Base-by-base conservation (phyloP, 768 basidiomycete genomes). In the Ramaria sp. region DNA sequence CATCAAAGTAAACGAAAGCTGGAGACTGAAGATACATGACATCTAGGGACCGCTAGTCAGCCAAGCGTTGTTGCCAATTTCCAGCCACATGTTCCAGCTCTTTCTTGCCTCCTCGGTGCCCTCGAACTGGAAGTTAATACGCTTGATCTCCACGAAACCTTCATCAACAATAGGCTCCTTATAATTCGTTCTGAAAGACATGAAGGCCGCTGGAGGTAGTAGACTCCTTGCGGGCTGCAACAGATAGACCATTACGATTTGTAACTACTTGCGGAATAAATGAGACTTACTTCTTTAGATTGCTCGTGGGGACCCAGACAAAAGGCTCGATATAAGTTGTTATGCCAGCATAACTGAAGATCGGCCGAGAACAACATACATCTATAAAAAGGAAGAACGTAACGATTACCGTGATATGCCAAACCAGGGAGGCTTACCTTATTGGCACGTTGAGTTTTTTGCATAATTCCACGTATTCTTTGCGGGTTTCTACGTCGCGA, bases 291-390 rank as follows among this genome's bases (percentile, higher is more conserved):
- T 33, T 49, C 34, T 30, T 41, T n/a, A 19, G 42, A 1, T 45
- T 46, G 22, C 24, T 33, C n/a, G 17, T 17, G 33, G 45, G 1
- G 66, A 59, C 11, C 63, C 68, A 51, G 51, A 6, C 62, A 63
- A 47, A 63, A 88, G 38, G 90, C 82, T 31, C 94, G 81, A 66
- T 95, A 96, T 7, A 93, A 69, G 64, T 94, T 94, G 67, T 97
- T 96, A 69, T 97, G 95, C 84, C 84, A 88, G 2, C 90, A 90
- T 7, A 95, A 76, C 47, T 91, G 87, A n/a, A 81, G 63, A 9
- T 86, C 79, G 45, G 83, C 87, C 9, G 80, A 73, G 63, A 96
- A 95, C 27, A 78, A 61, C 66, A 94, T 80, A 65, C 89, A 88
- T 54, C 89, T 88, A 50, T 37, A 46, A 22, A 54, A 38, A 20